Conservation (phyloP, 805 yeast genomes). For the Wickerhamomyces sydowiorum region DNA sequence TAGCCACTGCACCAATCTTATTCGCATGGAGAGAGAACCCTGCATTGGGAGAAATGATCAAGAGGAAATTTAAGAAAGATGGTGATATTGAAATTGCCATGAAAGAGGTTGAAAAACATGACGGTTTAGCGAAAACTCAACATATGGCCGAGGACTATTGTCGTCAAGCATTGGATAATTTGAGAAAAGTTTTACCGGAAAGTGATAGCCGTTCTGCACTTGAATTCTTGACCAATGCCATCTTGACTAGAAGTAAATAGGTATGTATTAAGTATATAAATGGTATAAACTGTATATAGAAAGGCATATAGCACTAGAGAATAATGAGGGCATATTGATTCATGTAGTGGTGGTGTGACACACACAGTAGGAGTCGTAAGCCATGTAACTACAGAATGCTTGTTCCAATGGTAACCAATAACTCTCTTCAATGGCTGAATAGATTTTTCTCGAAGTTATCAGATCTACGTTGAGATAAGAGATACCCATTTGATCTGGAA, state of each 20-base stretch:
- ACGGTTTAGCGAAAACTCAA: conserved; percentile 75
- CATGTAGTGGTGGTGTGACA: too few species aligned
- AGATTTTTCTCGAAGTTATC: too few species aligned
- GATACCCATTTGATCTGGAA: too few species aligned
- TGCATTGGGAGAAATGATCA: conserved; percentile 75
- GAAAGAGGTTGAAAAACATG: conserved; percentile 58
- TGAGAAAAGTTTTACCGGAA: conserved; percentile 67
- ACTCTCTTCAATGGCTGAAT: too few species aligned
- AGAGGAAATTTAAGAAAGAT: conserved; percentile 69
- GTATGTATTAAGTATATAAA: neutral
- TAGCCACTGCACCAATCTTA: conserved; percentile 95
- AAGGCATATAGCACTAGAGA: too few species aligned
- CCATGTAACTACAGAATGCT: too few species aligned
- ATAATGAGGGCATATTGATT: too few species aligned
- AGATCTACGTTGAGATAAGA: too few species aligned
- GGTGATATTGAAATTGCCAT: conserved; percentile 88
- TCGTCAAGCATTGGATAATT: conserved; percentile 62
- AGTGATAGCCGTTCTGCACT: conserved; percentile 87
- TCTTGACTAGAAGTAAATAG: conserved; percentile 73
- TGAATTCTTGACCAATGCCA: conserved; percentile 75
- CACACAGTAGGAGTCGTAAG: too few species aligned
- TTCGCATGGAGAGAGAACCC: conserved; percentile 92
- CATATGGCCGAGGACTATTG: conserved; percentile 76
- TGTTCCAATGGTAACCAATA: too few species aligned
- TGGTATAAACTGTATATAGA: too few species aligned